Percentiles rank a stretch among this genome's conserved stretches.
Evolutionary conservation across 2,329 filamentous ascomycete species (phyloP).

Genomic region (Aureobasidium subglaciale): DNA sequence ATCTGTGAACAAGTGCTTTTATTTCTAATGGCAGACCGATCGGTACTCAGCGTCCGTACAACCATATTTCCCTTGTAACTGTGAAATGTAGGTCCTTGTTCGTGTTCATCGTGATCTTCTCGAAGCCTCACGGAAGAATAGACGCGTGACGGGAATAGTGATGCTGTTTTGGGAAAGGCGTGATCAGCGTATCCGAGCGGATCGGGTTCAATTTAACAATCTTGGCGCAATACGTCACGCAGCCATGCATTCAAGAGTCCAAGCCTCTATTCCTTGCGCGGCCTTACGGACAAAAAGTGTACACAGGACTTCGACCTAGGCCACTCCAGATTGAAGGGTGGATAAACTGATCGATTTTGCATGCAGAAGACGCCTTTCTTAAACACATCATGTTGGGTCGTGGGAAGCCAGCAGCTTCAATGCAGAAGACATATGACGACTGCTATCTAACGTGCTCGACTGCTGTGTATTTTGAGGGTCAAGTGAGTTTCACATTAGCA

Average conservation of each 20-base stretch:
- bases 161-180: not conserved
- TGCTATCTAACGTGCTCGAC: conserved; percentile 92
- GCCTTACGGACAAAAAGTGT: conserved; percentile 1
- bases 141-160: too few relatives aligned
- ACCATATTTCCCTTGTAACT: not conserved
- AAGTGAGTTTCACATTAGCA: conserved; percentile 43
- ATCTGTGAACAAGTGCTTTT: too few relatives aligned
- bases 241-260: not conserved
- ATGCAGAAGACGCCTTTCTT: not conserved
- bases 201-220: not conserved
- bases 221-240: not conserved
- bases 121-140: too few relatives aligned
- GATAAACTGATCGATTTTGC: not conserved
- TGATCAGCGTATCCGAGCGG: not conserved
- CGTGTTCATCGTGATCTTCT: not conserved
- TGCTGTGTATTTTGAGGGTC: conserved; percentile 89
- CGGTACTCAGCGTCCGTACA: not conserved
- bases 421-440: conserved; percentile 98
- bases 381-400: conserved; percentile 39
- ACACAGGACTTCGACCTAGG: not conserved
- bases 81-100: not conserved
- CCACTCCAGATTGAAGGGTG: too few relatives aligned
- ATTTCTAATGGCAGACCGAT: not conserved
- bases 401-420: conserved; percentile 58
- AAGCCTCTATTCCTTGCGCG: too few relatives aligned